Conservation (phyloP, 306 rosid genomes). For the Psophocarpus tetragonolobus region DNA sequence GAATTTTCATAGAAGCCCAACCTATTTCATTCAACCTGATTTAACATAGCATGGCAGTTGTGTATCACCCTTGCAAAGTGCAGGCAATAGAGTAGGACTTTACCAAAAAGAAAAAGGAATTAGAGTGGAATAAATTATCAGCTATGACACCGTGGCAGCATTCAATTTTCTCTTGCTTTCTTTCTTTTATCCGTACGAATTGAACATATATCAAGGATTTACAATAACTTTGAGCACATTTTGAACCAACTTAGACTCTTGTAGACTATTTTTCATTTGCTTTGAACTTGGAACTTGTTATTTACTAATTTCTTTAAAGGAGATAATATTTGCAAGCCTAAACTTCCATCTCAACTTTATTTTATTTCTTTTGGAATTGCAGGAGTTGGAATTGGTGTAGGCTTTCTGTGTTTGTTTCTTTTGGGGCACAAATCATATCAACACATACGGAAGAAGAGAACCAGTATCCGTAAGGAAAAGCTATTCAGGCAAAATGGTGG, state of each 20-base stretch:
- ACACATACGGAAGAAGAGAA: conserved; percentile 30
- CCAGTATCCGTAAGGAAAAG: conserved; percentile 28
- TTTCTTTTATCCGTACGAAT: too few species aligned
- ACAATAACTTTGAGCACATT: too few species aligned
- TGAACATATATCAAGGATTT: too few species aligned
- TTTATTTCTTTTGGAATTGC: not conserved
- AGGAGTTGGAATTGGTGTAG: conserved; percentile 53
- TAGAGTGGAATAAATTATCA: not conserved
- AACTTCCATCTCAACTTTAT: not conserved
- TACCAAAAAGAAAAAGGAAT: too few species aligned
- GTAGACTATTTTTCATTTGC: not conserved
- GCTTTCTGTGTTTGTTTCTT: conserved; percentile 41
- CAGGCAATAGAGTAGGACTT: not conserved
- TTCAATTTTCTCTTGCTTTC: not conserved
- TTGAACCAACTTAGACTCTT: too few species aligned
- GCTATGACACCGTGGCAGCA: not conserved
- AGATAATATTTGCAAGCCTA: not conserved
- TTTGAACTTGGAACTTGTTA: not conserved
- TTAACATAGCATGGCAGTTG: not conserved
- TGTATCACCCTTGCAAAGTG: not conserved
- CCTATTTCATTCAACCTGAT: too few species aligned
- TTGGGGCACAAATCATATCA: conserved; percentile 36
- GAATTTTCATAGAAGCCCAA: too few species aligned
- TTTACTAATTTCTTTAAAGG: not conserved
- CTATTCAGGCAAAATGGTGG: conserved; percentile 67